Evolutionary conservation across 805 yeast genomes (phyloP), one percentile per base, ranked within the genome.

Genomic region (Peterozyma toletana): DNA sequence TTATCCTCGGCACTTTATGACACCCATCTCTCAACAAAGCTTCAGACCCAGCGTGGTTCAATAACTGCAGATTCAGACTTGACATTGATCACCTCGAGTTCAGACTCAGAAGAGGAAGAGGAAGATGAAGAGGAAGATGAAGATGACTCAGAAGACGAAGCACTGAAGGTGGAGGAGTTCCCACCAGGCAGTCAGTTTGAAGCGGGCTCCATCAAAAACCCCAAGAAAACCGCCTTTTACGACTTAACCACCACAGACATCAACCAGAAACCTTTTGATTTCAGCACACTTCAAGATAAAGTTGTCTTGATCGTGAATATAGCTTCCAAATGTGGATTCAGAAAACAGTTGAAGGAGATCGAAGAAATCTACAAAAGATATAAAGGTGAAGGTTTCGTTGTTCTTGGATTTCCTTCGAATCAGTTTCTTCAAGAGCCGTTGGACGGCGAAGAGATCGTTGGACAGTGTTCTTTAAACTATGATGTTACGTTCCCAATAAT

Each of bases 401-500:
- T 89, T 21, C 50, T 89, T 33, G 96, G 89, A 0, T 88, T 89
- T 74, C 97, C 97, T 29, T 86, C 96, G 64, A 86, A 87, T 66
- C 96, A 88, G 60, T 89, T 89, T 59, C 89, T 83, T 18, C 84
- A 93, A 69, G 86, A 90, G 64, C 83, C 93, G 52, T 81, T 80
- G 3, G 57, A 75, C 2, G 78, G 75, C 41, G 74, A 79, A 44
- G 89, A 85, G 55, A 86, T 87, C 50, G 80, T 78, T 16, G 62
- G 71, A 38, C 85, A 84, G 67, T 89, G 96, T 64, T 65, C 76
- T 37, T 58, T 80, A 55, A 89, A 87, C 70, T 93, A 81, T 61
- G 96, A 96, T 43, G 97, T 91, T 36, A 70, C 84, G 14, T 91
- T 93, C 82, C 96, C 96, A 29, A 75, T 91, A 30, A 67, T 91